Evolutionary conservation across 2,329 filamentous ascomycete species (phyloP), one percentile per base, ranked within the genome.

Genomic region (Dactylellina parvicollis): DNA sequence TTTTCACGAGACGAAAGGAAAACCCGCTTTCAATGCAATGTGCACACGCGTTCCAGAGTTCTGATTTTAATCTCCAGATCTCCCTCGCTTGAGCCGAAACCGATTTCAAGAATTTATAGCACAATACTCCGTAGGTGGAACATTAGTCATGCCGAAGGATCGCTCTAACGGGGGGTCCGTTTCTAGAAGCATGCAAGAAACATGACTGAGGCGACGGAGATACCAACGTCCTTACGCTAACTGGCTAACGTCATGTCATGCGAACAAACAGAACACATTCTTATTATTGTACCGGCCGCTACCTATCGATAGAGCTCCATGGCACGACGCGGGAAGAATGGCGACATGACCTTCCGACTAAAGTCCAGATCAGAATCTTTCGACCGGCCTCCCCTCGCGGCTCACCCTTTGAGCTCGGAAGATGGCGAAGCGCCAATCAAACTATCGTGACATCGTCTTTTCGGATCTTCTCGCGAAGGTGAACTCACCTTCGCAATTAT

Each of bases 251-350:
- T 10, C 26, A 52, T 28, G 38, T 50, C 40, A 32, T 40, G 38
- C 8, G 14, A 28, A 40, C 34, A 36, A 54, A 22, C 26, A 5
- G 2, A 49, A 3, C 4, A 2, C 20, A 49, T 22, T 54, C 42
- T 32, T 49, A 40, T 24, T 42, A 54, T 52, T 38, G 20, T 62
- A 34, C 55, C 54, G 40, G 44, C 59, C 66, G 66, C 40, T 61
- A 26, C 28, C 65, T 72, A 65, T 72, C 67, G 59, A 72, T 65
- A 72, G 67, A 72, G 59, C 67, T 65, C 59, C 52, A 72, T 72
- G 59, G 67, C 44, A 65, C 20, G 46, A 72, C 44, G 59, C 67
- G 59, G 59, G 32, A 59, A 30, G 46, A 57, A 12, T 67, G 18
- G 40, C 30, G 49, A 52, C 40, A 47, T 40, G 42, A 59, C 50